phyloP scores from a whole-genome alignment of 352 stramenopile species.

The Globisporangium abappressorium region DNA sequence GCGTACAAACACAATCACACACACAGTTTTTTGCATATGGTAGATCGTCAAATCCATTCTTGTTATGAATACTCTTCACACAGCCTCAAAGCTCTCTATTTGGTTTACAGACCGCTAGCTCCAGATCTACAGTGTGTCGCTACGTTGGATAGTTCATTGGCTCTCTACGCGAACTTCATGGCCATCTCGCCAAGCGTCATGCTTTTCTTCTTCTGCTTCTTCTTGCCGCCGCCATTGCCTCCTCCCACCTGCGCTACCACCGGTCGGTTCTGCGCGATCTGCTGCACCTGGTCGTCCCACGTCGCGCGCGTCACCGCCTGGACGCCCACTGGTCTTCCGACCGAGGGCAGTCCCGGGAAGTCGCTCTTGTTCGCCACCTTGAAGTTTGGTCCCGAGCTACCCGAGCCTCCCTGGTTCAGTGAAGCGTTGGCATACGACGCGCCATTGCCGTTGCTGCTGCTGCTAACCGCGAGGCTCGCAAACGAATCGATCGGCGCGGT shows the following conservation, averaged over 20 bases:
- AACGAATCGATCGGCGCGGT: conserved; percentile 53
- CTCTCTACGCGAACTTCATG: conserved; percentile 70
- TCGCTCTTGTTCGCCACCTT: conserved; percentile 57
- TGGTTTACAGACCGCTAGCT: background rate
- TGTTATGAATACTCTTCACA: background rate
- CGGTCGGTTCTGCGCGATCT: conserved; percentile 61
- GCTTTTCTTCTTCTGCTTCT: conserved; percentile 85
- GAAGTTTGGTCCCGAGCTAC: background rate
- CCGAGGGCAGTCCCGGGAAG: conserved; percentile 72
- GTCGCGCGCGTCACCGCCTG: conserved; percentile 76
- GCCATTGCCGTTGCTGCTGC: conserved; percentile 11
- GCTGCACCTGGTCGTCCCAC: conserved; percentile 76
- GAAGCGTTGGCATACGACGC: conserved; percentile 38
- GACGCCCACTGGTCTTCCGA: conserved; percentile 51
- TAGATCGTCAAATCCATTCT: background rate
- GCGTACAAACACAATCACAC: background rate
- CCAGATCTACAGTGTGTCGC: background rate
- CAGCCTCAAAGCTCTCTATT: background rate
- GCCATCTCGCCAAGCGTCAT: conserved; percentile 79
- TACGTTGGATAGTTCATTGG: too few relatives aligned
- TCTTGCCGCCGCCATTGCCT: conserved; percentile 35
- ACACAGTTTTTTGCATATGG: background rate
- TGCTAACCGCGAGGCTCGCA: conserved; percentile 33
- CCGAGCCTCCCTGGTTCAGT: conserved; percentile 29
- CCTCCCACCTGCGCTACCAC: conserved; percentile 10